These are phyloP conservation scores for Tolypocladium sp. DNA, from an alignment of 2,329 filamentous ascomycete species.

Conservation along the genomic window DNA sequence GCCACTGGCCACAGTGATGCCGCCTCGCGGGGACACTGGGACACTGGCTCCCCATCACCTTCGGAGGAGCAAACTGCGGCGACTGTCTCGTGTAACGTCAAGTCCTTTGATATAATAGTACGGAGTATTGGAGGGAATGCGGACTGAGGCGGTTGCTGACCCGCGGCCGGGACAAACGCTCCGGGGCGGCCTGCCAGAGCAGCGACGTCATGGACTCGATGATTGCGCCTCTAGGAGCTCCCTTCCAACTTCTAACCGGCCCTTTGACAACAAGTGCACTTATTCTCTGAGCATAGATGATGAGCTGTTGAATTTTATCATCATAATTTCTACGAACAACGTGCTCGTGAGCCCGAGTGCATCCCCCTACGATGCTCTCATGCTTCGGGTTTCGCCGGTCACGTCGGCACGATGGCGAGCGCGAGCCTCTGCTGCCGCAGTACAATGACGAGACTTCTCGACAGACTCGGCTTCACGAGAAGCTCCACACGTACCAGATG, in stretches of 20 bases:
- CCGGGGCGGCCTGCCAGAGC: not conserved
- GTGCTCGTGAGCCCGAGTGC: not conserved
- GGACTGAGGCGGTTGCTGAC: not conserved
- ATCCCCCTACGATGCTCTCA: constrained; percentile 39
- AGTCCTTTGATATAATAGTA: not conserved
- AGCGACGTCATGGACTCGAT: not conserved
- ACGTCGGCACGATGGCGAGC: constrained; percentile 45
- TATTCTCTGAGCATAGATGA: not conserved
- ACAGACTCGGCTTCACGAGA: constrained; percentile 73
- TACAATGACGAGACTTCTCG: constrained; percentile 74
- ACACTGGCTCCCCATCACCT: not conserved
- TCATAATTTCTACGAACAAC: not conserved
- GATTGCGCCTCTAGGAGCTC: not conserved
- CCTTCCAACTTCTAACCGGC: not conserved
- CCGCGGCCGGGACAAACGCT: not conserved
- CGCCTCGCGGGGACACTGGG: not conserved
- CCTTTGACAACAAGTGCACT: not conserved
- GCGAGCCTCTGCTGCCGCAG: constrained; percentile 70
- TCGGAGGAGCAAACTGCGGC: not conserved
- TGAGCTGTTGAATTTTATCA: not conserved
- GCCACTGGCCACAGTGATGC: not conserved
- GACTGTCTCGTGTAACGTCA: not conserved
- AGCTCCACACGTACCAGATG: constrained; percentile 92
- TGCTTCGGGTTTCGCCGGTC: constrained; percentile 53
- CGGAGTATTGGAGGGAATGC: not conserved